Percentiles rank a stretch among this genome's conserved stretches.
phyloP scores from a whole-genome alignment of 1,284 basidiomycete species.

The Cryptococcus maquisensis region DNA sequence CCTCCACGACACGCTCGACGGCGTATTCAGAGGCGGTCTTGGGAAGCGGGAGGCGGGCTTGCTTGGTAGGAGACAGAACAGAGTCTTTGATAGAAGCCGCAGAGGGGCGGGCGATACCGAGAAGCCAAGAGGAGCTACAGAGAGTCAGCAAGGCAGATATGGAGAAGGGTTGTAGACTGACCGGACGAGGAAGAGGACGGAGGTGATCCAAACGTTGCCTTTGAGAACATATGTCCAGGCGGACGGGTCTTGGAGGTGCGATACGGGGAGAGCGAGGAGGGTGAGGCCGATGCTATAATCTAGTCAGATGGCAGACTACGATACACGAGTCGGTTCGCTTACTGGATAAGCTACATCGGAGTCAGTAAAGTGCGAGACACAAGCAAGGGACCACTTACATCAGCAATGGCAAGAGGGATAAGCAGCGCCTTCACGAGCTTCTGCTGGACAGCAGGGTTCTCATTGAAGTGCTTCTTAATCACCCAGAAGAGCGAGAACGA shows the following conservation, averaged over 20 bases:
- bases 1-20: slow-evolving; percentile 4
- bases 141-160: not conserved
- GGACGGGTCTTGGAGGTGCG: slow-evolving; percentile 22
- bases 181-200: slow-evolving; percentile 38
- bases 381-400: slow-evolving; percentile 28
- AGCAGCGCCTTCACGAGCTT: slow-evolving; percentile 38
- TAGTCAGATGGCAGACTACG: not conserved
- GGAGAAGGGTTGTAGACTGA: slow-evolving; percentile 13
- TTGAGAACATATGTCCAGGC: slow-evolving; percentile 46
- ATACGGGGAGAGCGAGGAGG: slow-evolving; percentile 31
- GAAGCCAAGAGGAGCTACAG: slow-evolving; percentile 10
- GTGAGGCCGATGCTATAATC: slow-evolving; percentile 29
- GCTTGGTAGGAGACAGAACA: not conserved
- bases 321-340: not conserved
- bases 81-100: not conserved
- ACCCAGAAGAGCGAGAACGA: slow-evolving; percentile 41
- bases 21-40: slow-evolving; percentile 5
- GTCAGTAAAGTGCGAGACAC: slow-evolving; percentile 5
- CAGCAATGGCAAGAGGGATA: slow-evolving; percentile 43
- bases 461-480: slow-evolving; percentile 26
- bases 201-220: slow-evolving; percentile 46
- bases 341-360: slow-evolving; percentile 15
- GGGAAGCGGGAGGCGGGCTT: slow-evolving; percentile 9
- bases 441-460: slow-evolving; percentile 28
- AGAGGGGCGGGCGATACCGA: slow-evolving; percentile 8